Evolutionary conservation across 441 rosid genomes (phyloP).

Genomic region (Populus hybrid): DNA sequence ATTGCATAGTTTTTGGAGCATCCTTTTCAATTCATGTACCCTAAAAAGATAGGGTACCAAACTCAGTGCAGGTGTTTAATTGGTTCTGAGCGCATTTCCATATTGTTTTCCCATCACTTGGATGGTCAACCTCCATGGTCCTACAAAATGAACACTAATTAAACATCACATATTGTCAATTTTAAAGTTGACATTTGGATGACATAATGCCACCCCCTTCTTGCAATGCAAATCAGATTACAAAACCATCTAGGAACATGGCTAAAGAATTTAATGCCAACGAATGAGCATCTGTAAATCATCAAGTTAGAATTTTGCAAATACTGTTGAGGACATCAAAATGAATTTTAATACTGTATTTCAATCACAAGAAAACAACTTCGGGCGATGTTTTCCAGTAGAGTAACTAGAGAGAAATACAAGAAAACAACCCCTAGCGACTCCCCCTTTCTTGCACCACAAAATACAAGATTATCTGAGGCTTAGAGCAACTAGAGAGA

Average conservation of each 20-base stretch:
- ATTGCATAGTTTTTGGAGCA: not conserved
- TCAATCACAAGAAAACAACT: conserved; percentile 1
- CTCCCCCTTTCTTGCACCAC: not conserved
- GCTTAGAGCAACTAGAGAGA: not conserved
- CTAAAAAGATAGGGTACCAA: not conserved
- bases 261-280: not conserved
- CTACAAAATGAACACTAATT: not conserved
- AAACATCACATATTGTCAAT: not conserved
- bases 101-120: not conserved
- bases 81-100: not conserved
- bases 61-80: not conserved
- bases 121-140: not conserved
- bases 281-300: not conserved
- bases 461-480: not conserved
- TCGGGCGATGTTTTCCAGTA: not conserved
- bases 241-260: not conserved
- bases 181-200: not conserved
- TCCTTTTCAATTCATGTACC: not conserved
- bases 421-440: not conserved
- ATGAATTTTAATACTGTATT: not conserved
- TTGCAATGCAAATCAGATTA: not conserved
- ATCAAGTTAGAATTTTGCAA: not conserved
- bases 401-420: too few relatives aligned
- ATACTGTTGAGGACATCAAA: not conserved
- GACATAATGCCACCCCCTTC: not conserved